These are phyloP conservation scores for Cornus suecica DNA, from an alignment of 148 eudicot genomes.

Conservation along the genomic window DNA sequence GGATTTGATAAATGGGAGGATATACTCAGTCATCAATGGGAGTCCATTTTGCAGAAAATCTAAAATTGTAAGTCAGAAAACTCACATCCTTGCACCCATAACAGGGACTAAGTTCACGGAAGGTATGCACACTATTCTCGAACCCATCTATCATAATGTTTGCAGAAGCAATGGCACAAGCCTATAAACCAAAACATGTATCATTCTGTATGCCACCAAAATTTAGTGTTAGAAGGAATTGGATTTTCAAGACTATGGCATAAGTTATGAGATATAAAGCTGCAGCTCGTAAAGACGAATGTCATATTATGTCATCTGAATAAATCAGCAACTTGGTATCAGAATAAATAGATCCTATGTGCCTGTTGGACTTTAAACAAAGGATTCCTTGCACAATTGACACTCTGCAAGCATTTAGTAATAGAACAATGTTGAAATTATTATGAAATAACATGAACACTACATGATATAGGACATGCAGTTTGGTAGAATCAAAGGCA, in stretches of 20 bases:
- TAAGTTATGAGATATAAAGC: neutral
- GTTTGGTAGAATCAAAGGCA: too few relatives aligned
- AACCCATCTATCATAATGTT: conserved; percentile 66
- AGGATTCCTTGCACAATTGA: too few relatives aligned
- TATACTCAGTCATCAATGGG: neutral
- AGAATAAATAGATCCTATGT: neutral
- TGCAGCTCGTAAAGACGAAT: neutral
- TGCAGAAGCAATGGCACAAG: conserved; percentile 68
- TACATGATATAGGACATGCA: too few relatives aligned
- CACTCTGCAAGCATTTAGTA: too few relatives aligned
- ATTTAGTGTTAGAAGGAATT: neutral
- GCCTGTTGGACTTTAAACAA: too few relatives aligned
- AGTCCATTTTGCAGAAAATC: too few relatives aligned
- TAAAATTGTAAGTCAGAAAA: neutral
- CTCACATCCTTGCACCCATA: conserved; percentile 1
- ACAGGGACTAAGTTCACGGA: neutral
- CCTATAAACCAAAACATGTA: conserved; percentile 78
- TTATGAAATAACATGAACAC: too few relatives aligned
- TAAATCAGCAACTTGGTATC: neutral
- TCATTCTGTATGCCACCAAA: conserved; percentile 50
- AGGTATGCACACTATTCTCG: conserved; percentile 24
- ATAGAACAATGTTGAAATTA: too few relatives aligned
- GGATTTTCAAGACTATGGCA: neutral
- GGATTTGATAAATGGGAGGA: neutral
- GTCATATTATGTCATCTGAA: too few relatives aligned